Conservation (phyloP, 2,329 filamentous ascomycete species). For the Scopulariopsis brevicaulis region DNA sequence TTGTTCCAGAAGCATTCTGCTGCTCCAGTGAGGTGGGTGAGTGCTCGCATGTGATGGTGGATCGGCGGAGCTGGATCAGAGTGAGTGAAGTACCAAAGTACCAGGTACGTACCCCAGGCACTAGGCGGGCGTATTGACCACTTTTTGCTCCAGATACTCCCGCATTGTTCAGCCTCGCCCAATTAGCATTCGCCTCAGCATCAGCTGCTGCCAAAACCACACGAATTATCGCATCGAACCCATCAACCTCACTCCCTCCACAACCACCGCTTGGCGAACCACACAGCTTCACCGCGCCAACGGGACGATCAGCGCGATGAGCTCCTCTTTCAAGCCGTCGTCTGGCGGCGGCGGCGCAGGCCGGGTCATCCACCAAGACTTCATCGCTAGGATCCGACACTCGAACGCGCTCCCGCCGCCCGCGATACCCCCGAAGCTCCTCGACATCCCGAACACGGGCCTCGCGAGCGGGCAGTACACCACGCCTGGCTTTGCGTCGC, state of each 20-base stretch:
- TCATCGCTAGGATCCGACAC: conserved; percentile 91
- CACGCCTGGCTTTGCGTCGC: conserved; percentile 78
- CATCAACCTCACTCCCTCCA: not conserved
- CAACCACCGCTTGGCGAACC: not conserved
- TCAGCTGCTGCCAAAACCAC: not conserved
- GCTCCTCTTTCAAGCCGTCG: conserved; percentile 11
- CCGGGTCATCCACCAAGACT: conserved; percentile 76
- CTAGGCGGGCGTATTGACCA: not conserved
- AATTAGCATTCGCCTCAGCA: not conserved
- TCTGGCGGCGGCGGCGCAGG: conserved; percentile 25
- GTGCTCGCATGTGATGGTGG: not conserved
- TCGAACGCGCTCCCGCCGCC: conserved; percentile 93
- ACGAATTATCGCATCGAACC: not conserved
- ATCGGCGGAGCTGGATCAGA: not conserved
- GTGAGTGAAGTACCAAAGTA: not conserved
- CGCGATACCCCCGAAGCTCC: conserved; percentile 87
- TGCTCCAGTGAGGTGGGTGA: too few relatives aligned
- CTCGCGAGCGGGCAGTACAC: conserved; percentile 82
- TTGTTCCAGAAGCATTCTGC: not conserved
- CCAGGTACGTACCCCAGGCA: not conserved
- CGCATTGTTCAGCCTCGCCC: not conserved
- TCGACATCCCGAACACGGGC: conserved; percentile 92
- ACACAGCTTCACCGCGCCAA: not conserved
- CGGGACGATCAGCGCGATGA: not conserved
- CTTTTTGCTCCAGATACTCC: not conserved